Conservation (phyloP, 176 grass and related monocot genomes). For the Carex kokanica region DNA sequence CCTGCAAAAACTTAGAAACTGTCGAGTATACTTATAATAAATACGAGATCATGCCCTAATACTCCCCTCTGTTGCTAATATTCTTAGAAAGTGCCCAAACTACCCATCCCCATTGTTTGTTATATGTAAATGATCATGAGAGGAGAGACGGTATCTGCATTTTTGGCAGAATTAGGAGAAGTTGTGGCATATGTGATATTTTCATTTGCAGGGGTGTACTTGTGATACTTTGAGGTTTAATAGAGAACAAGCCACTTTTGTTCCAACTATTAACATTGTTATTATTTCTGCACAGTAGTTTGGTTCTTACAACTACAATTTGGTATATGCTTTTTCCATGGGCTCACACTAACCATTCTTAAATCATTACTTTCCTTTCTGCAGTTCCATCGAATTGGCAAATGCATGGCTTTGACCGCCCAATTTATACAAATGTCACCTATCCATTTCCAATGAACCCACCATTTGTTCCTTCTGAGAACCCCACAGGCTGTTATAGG, state of each 20-base stretch:
- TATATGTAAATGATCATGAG: neutral
- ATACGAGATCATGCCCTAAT: neutral
- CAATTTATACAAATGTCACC: conserved; percentile 70
- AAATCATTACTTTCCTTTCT: neutral
- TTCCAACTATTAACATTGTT: neutral
- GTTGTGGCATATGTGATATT: neutral
- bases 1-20: neutral
- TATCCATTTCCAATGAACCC: conserved; percentile 89
- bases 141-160: neutral
- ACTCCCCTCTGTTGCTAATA: neutral
- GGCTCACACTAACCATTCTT: neutral
- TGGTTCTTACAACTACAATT: neutral
- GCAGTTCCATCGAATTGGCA: conserved; percentile 98
- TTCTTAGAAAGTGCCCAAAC: neutral
- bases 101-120: neutral
- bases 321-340: neutral
- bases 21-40: neutral
- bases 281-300: neutral
- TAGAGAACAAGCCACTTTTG: neutral
- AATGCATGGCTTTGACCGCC: conserved; percentile 87
- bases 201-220: neutral
- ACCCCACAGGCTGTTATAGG: conserved; percentile 89
- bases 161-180: neutral
- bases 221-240: neutral
- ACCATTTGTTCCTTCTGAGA: conserved; percentile 78